These are phyloP conservation scores for Chimonanthus salicifolius DNA, from an alignment of 164 flowering plant species.

Conservation along the genomic window DNA sequence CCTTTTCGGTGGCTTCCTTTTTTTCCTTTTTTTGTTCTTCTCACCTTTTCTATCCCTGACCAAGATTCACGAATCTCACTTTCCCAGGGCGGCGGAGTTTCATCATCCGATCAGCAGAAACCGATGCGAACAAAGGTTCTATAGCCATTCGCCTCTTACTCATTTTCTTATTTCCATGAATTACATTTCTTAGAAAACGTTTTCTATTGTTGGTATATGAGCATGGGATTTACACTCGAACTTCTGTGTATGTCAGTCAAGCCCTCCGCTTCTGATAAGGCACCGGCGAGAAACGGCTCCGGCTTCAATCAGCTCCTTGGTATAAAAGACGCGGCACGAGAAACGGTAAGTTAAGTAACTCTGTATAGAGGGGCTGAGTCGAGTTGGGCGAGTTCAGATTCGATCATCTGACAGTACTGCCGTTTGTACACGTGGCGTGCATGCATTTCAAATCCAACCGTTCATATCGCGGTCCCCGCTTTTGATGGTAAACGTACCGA, in stretches of 20 bases:
- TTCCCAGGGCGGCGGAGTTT: constrained; percentile 40
- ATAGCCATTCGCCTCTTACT: not conserved
- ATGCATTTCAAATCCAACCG: not conserved
- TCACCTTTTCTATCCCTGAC: not conserved
- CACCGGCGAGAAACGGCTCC: constrained; percentile 63
- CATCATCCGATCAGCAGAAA: constrained; percentile 57
- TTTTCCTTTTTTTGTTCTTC: not conserved
- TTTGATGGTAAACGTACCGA: not conserved
- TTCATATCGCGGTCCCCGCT: not conserved
- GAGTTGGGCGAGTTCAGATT: not conserved
- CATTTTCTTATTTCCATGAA: not conserved
- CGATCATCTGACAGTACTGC: too few relatives aligned
- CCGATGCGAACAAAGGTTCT: constrained; percentile 63
- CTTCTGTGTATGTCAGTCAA: constrained; percentile 17
- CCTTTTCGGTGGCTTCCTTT: not conserved
- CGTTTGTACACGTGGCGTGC: not conserved
- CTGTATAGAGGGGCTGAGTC: not conserved
- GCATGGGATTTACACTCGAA: not conserved
- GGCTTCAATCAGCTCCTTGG: constrained; percentile 90
- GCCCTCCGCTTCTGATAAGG: constrained; percentile 56
- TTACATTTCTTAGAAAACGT: not conserved
- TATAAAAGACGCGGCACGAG: constrained; percentile 87
- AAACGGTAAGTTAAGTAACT: constrained; percentile 46
- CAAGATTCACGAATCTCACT: not conserved
- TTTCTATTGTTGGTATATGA: too few relatives aligned